phyloP scores from a whole-genome alignment of 371 early-diverging fungal species.

The Blakeslea trispora region DNA sequence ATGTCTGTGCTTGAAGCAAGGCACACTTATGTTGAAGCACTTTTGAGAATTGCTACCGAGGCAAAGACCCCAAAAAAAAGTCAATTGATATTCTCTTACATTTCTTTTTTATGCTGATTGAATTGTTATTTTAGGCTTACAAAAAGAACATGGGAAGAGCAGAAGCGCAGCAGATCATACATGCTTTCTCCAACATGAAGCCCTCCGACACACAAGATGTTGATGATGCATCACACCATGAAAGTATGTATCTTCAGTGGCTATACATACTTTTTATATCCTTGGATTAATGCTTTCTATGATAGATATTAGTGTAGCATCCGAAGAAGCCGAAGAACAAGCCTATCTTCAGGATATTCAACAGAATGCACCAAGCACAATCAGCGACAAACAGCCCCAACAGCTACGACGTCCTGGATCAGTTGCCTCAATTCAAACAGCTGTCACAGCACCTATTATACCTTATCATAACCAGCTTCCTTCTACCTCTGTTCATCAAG shows the following conservation, averaged over 20 bases:
- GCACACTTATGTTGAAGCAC: slow-evolving; percentile 30
- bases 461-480: slow-evolving; percentile 13
- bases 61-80: slow-evolving; percentile 4
- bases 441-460: slow-evolving; percentile 28
- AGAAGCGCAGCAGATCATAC: slow-evolving; percentile 37
- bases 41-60: slow-evolving; percentile 29
- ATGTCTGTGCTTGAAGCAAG: slow-evolving; percentile 26
- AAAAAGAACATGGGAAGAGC: slow-evolving; percentile 26
- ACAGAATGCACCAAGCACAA: slow-evolving; percentile 11
- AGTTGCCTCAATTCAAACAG: slow-evolving; percentile 25
- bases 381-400: slow-evolving; percentile 2
- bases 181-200: slow-evolving; percentile 41
- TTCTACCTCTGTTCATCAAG: not conserved
- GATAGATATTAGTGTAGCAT: not conserved
- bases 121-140: slow-evolving; percentile 18
- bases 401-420: slow-evolving; percentile 19
- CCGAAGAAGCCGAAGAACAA: slow-evolving; percentile 30
- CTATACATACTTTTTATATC: no score
- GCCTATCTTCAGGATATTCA: slow-evolving; percentile 29
- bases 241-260: not conserved
- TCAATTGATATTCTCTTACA: not conserved
- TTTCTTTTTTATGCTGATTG: not conserved
- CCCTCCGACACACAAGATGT: slow-evolving; percentile 26
- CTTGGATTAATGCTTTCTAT: no score
- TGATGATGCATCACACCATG: slow-evolving; percentile 19